Conservation (phyloP, 495 filamentous ascomycete species). For the Trichocladium uniseriatum region DNA sequence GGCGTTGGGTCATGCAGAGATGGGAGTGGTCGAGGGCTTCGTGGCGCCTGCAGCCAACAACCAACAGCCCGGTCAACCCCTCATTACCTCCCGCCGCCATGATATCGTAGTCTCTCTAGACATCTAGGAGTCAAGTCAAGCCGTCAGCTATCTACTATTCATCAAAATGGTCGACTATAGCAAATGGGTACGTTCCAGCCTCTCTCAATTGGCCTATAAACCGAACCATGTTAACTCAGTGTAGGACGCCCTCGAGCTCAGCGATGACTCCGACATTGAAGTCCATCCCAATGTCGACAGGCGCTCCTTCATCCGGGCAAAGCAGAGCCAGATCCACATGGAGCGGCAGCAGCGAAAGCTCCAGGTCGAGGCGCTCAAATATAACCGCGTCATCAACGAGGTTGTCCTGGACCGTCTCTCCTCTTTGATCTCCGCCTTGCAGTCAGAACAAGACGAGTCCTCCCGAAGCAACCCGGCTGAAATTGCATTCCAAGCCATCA, state of each 20-base stretch:
- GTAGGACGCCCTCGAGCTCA: conserved; percentile 84
- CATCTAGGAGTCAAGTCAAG: no score
- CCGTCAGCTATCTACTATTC: no score
- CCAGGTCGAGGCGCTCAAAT: conserved; percentile 84
- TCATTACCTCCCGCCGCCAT: no score
- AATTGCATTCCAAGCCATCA: conserved; percentile 75
- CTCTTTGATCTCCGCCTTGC: conserved; percentile 60
- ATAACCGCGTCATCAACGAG: conserved; percentile 89
- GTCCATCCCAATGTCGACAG: conserved; percentile 99
- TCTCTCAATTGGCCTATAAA: no score
- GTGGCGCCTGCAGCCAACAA: no score
- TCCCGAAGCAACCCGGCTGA: conserved; percentile 64
- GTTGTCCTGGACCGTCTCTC: conserved; percentile 76
- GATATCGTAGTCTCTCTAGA: no score
- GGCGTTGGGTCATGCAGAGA: no score
- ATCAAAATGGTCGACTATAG: conserved; percentile 90
- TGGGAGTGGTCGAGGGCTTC: no score
- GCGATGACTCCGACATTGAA: conserved; percentile 95
- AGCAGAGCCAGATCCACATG: conserved; percentile 92
- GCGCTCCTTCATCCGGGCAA: conserved; percentile 94
- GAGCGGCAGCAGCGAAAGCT: conserved; percentile 73
- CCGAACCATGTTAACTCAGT: not conserved
- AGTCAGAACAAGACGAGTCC: no score
- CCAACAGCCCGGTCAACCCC: no score
- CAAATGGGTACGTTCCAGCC: conserved; percentile 68